Conservation (phyloP, 2,329 filamentous ascomycete species). For the Fusarium drepaniforme region DNA sequence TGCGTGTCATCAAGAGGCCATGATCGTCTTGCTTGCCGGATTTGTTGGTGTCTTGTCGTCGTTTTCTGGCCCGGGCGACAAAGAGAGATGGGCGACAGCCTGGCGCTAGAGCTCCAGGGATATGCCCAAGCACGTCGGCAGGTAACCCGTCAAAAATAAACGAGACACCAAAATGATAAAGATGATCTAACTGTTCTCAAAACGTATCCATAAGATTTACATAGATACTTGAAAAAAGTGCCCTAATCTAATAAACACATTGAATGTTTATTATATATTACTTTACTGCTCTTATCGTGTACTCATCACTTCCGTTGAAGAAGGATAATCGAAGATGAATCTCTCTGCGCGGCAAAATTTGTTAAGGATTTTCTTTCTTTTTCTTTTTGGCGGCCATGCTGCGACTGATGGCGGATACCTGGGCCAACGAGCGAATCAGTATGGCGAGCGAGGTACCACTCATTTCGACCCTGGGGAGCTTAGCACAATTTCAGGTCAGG, state of each 20-base stretch:
- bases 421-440: background rate
- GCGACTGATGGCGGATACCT: conserved; percentile 17
- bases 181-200: background rate
- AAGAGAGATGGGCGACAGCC: conserved; percentile 40
- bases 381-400: conserved; percentile 14
- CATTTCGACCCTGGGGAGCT: conserved; percentile 7
- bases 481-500: conserved; percentile 30
- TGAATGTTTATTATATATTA: background rate
- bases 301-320: background rate
- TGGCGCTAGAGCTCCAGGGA: conserved; percentile 40
- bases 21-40: conserved; percentile 28
- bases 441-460: conserved; percentile 22
- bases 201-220: background rate
- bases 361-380: conserved; percentile 22
- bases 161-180: background rate
- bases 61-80: conserved; percentile 37
- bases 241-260: background rate
- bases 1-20: conserved; percentile 30
- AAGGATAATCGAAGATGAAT: background rate
- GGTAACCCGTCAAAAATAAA: background rate
- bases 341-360: conserved; percentile 16
- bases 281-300: background rate
- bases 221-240: background rate
- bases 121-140: conserved; percentile 13
- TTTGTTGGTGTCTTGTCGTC: conserved; percentile 40